phyloP scores from a whole-genome alignment of 805 yeast genomes.

The Yamadazyma sp. region DNA sequence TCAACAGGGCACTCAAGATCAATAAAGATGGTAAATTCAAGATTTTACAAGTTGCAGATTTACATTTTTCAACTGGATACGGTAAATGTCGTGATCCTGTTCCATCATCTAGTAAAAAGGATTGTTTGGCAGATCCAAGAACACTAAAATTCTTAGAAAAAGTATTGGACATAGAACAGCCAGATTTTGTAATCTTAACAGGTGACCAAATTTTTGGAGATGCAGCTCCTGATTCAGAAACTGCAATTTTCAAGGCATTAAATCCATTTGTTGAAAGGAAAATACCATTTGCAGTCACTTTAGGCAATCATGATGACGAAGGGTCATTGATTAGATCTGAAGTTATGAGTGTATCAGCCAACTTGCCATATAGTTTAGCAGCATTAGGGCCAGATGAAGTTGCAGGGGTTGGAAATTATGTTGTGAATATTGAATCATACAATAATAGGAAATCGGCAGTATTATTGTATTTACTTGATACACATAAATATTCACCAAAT shows the following conservation, averaged over 20 bases:
- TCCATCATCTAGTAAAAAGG: slow-evolving; percentile 45
- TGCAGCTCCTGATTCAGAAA: slow-evolving; percentile 73
- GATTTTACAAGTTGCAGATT: slow-evolving; percentile 85
- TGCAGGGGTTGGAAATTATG: slow-evolving; percentile 84
- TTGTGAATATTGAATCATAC: slow-evolving; percentile 44
- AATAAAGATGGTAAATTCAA: slow-evolving; percentile 55
- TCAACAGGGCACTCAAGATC: slow-evolving; percentile 32
- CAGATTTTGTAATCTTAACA: slow-evolving; percentile 80
- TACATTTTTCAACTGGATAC: slow-evolving; percentile 82
- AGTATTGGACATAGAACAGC: slow-evolving; percentile 71
- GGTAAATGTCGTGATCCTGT: slow-evolving; percentile 77
- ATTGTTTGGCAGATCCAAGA: slow-evolving; percentile 76
- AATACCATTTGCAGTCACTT: slow-evolving; percentile 80
- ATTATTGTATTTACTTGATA: slow-evolving; percentile 74
- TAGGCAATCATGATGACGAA: slow-evolving; percentile 96
- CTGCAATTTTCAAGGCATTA: slow-evolving; percentile 75
- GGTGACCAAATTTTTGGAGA: slow-evolving; percentile 93
- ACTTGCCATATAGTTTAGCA: slow-evolving; percentile 69
- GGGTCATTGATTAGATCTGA: slow-evolving; percentile 62
- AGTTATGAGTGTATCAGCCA: slow-evolving; percentile 52
- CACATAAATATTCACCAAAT: slow-evolving; percentile 69
- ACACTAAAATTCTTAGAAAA: slow-evolving; percentile 59
- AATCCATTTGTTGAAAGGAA: slow-evolving; percentile 61
- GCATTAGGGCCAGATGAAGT: slow-evolving; percentile 61
- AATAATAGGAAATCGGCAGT: slow-evolving; percentile 32